phyloP scores from a whole-genome alignment of 75 land plant genomes.

The Pinus tabuliformis region DNA sequence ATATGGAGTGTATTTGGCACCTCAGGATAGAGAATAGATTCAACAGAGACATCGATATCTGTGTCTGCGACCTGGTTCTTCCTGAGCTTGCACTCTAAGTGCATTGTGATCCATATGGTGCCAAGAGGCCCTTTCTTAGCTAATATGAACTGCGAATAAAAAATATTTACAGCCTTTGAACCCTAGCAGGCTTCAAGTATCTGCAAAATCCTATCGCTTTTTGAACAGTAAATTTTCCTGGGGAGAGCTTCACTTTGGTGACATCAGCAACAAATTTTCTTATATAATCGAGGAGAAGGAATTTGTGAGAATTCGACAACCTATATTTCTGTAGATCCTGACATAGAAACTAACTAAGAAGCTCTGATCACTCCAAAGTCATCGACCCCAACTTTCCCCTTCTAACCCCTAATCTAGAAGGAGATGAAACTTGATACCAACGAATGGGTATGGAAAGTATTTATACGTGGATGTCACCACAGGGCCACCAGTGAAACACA shows the following conservation, averaged over 20 bases:
- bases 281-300: neutral
- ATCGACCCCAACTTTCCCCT: neutral
- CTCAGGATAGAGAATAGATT: too few relatives aligned
- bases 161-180: constrained; percentile 35
- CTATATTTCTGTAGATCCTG: neutral
- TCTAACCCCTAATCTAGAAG: too few relatives aligned
- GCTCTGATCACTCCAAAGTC: neutral
- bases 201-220: neutral
- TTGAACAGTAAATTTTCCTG: neutral
- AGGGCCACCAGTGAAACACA: too few relatives aligned
- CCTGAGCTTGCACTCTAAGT: constrained; percentile 92
- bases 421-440: too few relatives aligned
- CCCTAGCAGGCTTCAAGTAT: constrained; percentile 1
- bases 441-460: too few relatives aligned
- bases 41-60: constrained; percentile 94
- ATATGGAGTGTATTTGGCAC: too few relatives aligned
- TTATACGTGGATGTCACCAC: too few relatives aligned
- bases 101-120: constrained; percentile 99
- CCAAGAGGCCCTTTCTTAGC: constrained; percentile 99
- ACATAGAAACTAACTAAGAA: too few relatives aligned
- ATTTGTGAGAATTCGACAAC: neutral
- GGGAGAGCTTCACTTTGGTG: neutral
- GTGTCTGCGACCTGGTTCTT: constrained; percentile 99
- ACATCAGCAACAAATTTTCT: neutral
- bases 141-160: constrained; percentile 95